Evolutionary conservation across 371 early-diverging fungal species (phyloP).

Genomic region (Mortierella sp.): DNA sequence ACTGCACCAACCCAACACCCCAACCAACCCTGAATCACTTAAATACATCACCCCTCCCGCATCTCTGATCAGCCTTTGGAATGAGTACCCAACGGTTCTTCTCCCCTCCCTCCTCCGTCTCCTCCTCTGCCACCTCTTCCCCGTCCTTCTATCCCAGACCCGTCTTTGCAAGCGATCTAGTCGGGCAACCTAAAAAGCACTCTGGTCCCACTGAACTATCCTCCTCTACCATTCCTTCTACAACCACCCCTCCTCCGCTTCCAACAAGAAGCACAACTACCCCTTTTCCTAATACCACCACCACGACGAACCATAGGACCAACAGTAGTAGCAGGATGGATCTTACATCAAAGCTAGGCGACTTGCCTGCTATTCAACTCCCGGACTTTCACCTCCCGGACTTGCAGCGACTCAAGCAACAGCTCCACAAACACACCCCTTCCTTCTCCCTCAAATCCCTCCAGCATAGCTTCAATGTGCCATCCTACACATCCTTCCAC

Average conservation of each 20-base stretch:
- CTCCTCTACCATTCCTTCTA: constrained; percentile 1
- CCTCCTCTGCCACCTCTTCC: constrained; percentile 21
- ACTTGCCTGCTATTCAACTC: constrained; percentile 36
- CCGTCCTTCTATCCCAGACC: constrained; percentile 37
- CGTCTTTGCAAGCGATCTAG: constrained; percentile 54
- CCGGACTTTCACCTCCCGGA: constrained; percentile 55
- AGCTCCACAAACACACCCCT: constrained; percentile 51
- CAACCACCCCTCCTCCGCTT: not conserved
- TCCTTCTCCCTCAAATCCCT: constrained; percentile 53
- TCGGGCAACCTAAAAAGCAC: constrained; percentile 6
- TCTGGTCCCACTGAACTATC: constrained; percentile 31
- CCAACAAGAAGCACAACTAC: not conserved
- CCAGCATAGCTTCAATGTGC: constrained; percentile 43
- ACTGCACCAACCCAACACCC: not conserved
- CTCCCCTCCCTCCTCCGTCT: constrained; percentile 15
- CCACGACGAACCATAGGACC: not conserved
- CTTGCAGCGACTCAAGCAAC: constrained; percentile 44
- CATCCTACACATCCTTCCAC: constrained; percentile 29
- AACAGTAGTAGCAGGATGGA: constrained; percentile 30
- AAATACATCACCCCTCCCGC: not conserved
- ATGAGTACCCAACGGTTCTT: constrained; percentile 23
- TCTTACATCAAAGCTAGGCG: constrained; percentile 30
- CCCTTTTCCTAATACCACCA: constrained; percentile 3
- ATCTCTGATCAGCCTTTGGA: constrained; percentile 8
- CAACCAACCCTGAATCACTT: not conserved